Percentiles rank a stretch among this genome's conserved stretches.
Conservation (phyloP, 2,329 filamentous ascomycete species). For the Pseudogymnoascus sp. region DNA sequence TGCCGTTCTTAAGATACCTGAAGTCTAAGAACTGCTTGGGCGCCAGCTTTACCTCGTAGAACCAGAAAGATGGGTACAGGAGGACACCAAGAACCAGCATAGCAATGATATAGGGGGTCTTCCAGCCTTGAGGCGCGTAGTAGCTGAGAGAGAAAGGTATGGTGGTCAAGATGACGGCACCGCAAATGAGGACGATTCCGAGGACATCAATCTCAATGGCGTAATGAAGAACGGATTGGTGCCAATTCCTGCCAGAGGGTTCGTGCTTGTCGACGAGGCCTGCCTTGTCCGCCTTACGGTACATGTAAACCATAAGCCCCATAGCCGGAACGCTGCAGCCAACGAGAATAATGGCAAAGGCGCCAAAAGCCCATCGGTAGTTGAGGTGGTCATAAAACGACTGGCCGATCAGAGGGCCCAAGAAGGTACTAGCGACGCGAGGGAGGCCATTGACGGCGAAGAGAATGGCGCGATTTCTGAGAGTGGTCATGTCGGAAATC, state of each 20-base stretch:
- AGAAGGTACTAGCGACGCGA: slow-evolving; percentile 36
- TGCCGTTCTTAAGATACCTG: slow-evolving; percentile 39
- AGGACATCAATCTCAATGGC: slow-evolving; percentile 5
- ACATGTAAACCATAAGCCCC: not conserved
- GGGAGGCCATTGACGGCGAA: slow-evolving; percentile 36
- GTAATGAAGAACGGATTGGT: not conserved
- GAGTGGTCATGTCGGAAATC: slow-evolving; percentile 36
- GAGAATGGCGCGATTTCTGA: slow-evolving; percentile 36
- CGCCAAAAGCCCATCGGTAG: slow-evolving; percentile 13
- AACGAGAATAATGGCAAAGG: not conserved
- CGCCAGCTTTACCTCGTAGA: slow-evolving; percentile 47
- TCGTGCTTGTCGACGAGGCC: not conserved
- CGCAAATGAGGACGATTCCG: not conserved
- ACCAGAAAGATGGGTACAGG: not conserved
- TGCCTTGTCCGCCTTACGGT: not conserved
- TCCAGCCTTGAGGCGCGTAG: slow-evolving; percentile 15
- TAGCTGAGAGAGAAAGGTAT: not conserved
- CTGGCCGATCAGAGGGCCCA: slow-evolving; percentile 27
- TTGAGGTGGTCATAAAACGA: slow-evolving; percentile 13
- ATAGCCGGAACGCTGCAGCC: not conserved
- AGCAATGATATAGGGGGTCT: slow-evolving; percentile 34
- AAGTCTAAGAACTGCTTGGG: slow-evolving; percentile 46
- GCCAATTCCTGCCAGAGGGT: not conserved
- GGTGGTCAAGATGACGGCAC: slow-evolving; percentile 2
- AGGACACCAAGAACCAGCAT: slow-evolving; percentile 42